These are phyloP conservation scores for Lodderomyces jiufengensis DNA, from an alignment of 1,139 yeast genomes.

Conservation along the genomic window DNA sequence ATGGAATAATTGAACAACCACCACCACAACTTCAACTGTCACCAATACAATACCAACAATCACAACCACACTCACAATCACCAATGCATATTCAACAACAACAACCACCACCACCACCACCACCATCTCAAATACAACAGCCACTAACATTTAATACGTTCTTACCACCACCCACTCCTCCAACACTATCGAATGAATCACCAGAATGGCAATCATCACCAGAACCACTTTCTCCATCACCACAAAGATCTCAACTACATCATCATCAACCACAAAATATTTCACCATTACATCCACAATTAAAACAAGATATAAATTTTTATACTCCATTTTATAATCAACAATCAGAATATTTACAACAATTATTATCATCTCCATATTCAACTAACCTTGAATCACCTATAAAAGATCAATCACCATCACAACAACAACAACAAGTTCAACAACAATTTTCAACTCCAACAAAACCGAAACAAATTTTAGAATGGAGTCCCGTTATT, in stretches of 20 bases:
- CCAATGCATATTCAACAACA: slow-evolving; percentile 10
- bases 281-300: slow-evolving; percentile 28
- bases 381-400: slow-evolving; percentile 25
- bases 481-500: slow-evolving; percentile 57
- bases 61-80: slow-evolving; percentile 6
- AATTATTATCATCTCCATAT: slow-evolving; percentile 28
- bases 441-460: slow-evolving; percentile 22
- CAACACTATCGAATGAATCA: slow-evolving; percentile 34
- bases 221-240: slow-evolving; percentile 40
- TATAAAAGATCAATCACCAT: slow-evolving; percentile 21
- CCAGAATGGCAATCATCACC: slow-evolving; percentile 42
- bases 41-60: background rate
- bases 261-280: slow-evolving; percentile 10
- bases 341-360: slow-evolving; percentile 4
- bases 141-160: slow-evolving; percentile 19
- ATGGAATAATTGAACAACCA: background rate
- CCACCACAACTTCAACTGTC: background rate
- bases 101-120: slow-evolving; percentile 9
- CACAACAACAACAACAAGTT: slow-evolving; percentile 9
- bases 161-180: slow-evolving; percentile 48
- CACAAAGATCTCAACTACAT: slow-evolving; percentile 15
- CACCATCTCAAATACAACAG: slow-evolving; percentile 10
- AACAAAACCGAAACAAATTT: slow-evolving; percentile 14
- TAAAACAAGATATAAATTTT: slow-evolving; percentile 21
- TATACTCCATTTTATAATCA: slow-evolving; percentile 35